These are phyloP conservation scores for Amylocarpus encephaloides DNA, from an alignment of 2,329 filamentous ascomycete genomes.

Conservation along the genomic window DNA sequence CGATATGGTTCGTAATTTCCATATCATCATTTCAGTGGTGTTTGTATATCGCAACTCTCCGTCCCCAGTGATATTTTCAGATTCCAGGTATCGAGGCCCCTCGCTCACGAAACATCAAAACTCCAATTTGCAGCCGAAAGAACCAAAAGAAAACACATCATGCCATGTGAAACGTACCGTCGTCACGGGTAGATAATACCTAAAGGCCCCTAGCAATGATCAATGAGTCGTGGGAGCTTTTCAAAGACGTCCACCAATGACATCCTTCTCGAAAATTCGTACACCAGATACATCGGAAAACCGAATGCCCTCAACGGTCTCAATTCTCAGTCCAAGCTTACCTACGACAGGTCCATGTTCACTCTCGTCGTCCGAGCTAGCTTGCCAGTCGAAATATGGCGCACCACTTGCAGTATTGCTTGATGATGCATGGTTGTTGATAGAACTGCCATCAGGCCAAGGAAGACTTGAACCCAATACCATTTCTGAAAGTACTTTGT, in stretches of 20 bases:
- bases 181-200: no score
- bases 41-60: no score
- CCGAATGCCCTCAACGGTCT: conserved; percentile 35
- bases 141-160: neutral
- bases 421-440: neutral
- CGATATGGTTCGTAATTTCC: no score
- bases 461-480: conserved; percentile 3
- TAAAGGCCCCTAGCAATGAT: no score
- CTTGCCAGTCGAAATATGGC: conserved; percentile 21
- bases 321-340: conserved; percentile 30
- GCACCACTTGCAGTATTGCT: neutral
- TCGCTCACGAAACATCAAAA: neutral
- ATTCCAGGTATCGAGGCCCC: neutral
- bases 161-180: neutral
- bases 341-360: conserved; percentile 26
- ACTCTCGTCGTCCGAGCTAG: conserved; percentile 31
- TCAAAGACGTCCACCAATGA: conserved; percentile 38
- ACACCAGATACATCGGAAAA: conserved; percentile 44
- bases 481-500: conserved; percentile 5
- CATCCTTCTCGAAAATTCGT: conserved; percentile 53
- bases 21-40: no score
- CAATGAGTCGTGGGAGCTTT: no score
- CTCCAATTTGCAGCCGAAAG: neutral
- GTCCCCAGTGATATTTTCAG: no score
- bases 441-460: conserved; percentile 6